Evolutionary conservation across 495 filamentous ascomycete species (phyloP), one percentile per base, ranked within the genome.

Genomic region (Aspergillus panamensis): DNA sequence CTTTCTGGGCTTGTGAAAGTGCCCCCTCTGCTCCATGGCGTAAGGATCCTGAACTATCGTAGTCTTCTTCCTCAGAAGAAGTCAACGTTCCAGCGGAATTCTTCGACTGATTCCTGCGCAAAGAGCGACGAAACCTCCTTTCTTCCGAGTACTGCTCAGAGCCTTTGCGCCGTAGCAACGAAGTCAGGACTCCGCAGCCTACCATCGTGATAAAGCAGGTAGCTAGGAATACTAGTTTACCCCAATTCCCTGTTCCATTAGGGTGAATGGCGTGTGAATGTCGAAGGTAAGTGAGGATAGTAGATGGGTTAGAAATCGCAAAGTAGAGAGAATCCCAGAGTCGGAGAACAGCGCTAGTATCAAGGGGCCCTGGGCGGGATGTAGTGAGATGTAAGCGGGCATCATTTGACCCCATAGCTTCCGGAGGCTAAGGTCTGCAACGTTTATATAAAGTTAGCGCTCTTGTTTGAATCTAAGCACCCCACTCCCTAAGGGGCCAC

Each of bases 31-130:
- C 63, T 8, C 61, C 68, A 66, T 66, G 66, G 6, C 66, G 69
- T 51, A 74, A 57, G n/a, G 74, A 75, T 10, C 65, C 70, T 49
- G 66, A 71, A 57, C 73, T 77, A 49, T 73, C 73, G 32, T 73
- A 73, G 13, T 70, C 73, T 19, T 79, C 74, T 49, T 79, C 76
- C 43, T 77, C 76, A 7, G 76, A 79, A 9, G 73, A 75, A 37
- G 72, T 75, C 37, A 75, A 58, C 1, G 68, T 73, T 29, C 59
- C 67, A n/a, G 64, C 59, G 7, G 74, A 72, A 6, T 58, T 62
- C 43, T 69, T 75, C 49, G 59, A 62, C 33, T 54, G 62, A 39
- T 62, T 53, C 29, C 70, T 73, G 50, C 65, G 70, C 7, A 57
- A 16, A 12, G 56, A 31, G 20, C 65, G 60, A 31, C 68, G 67